Conservation (phyloP, 108 stramenopile species). For the Cyclotella choctawhatcheeana region DNA sequence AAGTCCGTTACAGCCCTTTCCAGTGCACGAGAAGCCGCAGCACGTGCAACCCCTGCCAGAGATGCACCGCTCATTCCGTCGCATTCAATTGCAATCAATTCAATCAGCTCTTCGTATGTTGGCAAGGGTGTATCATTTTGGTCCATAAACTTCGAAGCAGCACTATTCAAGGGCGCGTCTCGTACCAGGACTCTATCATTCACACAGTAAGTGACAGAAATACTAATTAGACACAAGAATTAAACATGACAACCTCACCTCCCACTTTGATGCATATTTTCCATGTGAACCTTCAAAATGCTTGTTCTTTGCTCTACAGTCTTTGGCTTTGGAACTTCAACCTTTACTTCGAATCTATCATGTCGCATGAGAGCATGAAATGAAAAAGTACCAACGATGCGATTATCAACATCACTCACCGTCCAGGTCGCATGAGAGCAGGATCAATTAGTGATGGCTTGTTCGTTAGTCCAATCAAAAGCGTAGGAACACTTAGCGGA, state of each 20-base stretch:
- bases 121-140: slow-evolving; percentile 23
- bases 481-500: slow-evolving; percentile 82
- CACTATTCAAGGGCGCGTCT: slow-evolving; percentile 68
- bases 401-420: too few species aligned
- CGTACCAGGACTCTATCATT: slow-evolving; percentile 70
- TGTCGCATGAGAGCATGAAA: slow-evolving; percentile 79
- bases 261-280: slow-evolving; percentile 76
- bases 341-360: slow-evolving; percentile 88
- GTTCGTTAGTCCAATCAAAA: slow-evolving; percentile 95
- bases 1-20: slow-evolving; percentile 77
- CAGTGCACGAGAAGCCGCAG: slow-evolving; percentile 79
- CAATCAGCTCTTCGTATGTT: slow-evolving; percentile 66
- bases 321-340: slow-evolving; percentile 83
- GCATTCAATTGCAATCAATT: slow-evolving; percentile 63
- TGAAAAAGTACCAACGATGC: too few species aligned
- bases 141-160: slow-evolving; percentile 44
- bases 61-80: slow-evolving; percentile 86
- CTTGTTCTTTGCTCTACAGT: slow-evolving; percentile 71
- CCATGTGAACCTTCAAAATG: slow-evolving; percentile 81
- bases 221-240: too few species aligned
- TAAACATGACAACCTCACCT: too few species aligned
- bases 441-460: slow-evolving; percentile 88
- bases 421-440: slow-evolving; percentile 82
- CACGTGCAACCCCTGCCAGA: slow-evolving; percentile 77
- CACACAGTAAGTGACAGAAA: too few species aligned